Conservation (phyloP, 2,329 filamentous ascomycete species). For the Nemania bipapillata region DNA sequence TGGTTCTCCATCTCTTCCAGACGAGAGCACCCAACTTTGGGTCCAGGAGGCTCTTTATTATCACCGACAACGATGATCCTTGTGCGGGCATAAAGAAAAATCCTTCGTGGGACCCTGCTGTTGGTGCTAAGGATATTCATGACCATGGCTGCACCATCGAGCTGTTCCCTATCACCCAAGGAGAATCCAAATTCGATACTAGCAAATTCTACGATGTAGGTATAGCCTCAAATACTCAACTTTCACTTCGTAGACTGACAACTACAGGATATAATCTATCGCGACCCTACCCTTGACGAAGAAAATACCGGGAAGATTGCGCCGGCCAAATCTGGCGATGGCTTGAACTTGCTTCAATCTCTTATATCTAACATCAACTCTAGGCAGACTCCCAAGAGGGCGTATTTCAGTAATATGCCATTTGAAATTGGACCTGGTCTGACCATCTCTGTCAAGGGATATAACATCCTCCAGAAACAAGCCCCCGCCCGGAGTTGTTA, state of each 20-base stretch:
- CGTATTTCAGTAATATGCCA: constrained; percentile 86
- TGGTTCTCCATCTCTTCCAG: constrained; percentile 95
- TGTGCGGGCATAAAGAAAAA: constrained; percentile 80
- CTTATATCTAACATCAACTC: constrained; percentile 90
- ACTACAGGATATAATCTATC: constrained; percentile 86
- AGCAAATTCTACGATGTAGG: constrained; percentile 89
- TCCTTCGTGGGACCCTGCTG: constrained; percentile 78
- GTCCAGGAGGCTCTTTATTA: constrained; percentile 90
- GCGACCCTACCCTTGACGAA: constrained; percentile 76
- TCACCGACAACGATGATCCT: constrained; percentile 93
- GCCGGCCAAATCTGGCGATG: constrained; percentile 75
- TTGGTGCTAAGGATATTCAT: constrained; percentile 92
- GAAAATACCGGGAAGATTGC: constrained; percentile 68
- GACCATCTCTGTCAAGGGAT: constrained; percentile 91
- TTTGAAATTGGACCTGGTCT: constrained; percentile 88
- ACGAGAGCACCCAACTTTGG: constrained; percentile 94
- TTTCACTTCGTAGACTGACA: constrained; percentile 41
- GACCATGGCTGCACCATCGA: constrained; percentile 93
- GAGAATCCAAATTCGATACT: constrained; percentile 78
- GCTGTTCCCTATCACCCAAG: constrained; percentile 85
- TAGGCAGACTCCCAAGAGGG: constrained; percentile 84
- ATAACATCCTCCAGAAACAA: constrained; percentile 87
- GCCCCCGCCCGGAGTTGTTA: constrained; percentile 83
- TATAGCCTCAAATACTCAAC: not conserved
- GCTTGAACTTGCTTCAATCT: constrained; percentile 80